Evolutionary conservation across 2,329 filamentous ascomycete species (phyloP).

Genomic region (Fusarium sp.): DNA sequence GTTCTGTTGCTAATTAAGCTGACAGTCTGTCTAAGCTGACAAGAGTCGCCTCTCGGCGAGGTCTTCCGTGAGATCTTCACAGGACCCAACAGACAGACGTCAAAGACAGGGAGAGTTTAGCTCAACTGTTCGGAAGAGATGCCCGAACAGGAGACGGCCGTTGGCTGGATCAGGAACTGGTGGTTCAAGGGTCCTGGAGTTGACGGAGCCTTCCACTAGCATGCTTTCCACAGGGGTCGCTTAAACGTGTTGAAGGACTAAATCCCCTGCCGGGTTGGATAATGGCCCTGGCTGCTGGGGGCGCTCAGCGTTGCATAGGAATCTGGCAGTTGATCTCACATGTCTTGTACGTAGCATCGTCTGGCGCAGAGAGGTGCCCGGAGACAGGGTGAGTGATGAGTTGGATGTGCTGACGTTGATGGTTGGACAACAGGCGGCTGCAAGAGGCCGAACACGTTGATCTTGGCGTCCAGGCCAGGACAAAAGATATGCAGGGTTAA

Average conservation of each 20-base stretch:
- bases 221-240: constrained; percentile 21
- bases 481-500: constrained; percentile 1
- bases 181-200: constrained; percentile 30
- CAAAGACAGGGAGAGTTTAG: constrained; percentile 7
- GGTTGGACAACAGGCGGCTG: constrained; percentile 28
- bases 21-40: constrained; percentile 9
- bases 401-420: constrained; percentile 22
- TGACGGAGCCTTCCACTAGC: constrained; percentile 8
- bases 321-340: constrained; percentile 46
- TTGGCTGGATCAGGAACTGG: constrained; percentile 35
- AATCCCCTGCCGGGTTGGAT: constrained; percentile 37
- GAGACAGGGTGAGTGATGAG: neutral
- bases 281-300: constrained; percentile 31
- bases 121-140: constrained; percentile 34
- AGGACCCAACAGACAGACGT: constrained; percentile 24
- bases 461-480: neutral
- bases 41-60: constrained; percentile 15
- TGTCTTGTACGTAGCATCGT: constrained; percentile 16
- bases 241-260: constrained; percentile 27
- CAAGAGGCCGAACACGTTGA: constrained; percentile 10
- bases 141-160: constrained; percentile 36
- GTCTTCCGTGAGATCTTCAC: constrained; percentile 33
- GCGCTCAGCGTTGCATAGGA: constrained; percentile 42
- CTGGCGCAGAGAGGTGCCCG: too few species aligned
- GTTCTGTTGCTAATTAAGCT: constrained; percentile 8